Base-by-base conservation (phyloP, 148 eudicot genomes). In the Diospyros lotus region DNA sequence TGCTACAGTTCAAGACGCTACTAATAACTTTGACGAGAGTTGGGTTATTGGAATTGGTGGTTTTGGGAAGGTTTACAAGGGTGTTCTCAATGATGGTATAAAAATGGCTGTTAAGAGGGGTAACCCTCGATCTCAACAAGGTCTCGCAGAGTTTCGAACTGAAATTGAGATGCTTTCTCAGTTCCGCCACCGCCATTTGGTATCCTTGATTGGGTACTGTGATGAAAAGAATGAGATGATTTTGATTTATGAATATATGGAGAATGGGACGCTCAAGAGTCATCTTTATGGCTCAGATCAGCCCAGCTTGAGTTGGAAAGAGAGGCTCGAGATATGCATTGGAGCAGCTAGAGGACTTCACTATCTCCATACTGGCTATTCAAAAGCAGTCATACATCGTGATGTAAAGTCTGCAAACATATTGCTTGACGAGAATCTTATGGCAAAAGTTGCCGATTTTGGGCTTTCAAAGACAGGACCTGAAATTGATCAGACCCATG, bases 361-460 rank as follows among this genome's bases (percentile, higher is more conserved):
- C 78, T 94, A 94, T 75, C 97, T 94, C 71, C 98, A 94, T 81
- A 94, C 98, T 1, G 96, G 93, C 74, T 87, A 88, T 75, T 83
- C 98, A 3, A 91, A 89, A 77, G 95, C 97, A 13, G 89, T 94
- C 4, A 94, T 94, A 54, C 97, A 94, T 75, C 95, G 97, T 1
- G 98, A 94, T 74, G 97, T 94, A 5, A 94, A 94, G 77, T 91
- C 98, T n/a, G 97, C 98, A 39, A 94, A 94, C 73, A 91, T 94
- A 56, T 87, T 94, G 80, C 89, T 94, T 0, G 95, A 94, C 41
- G 91, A 87, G 76, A 90, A 89, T 77, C 80, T 88, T 59, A 82
- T 94, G 92, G 93, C 97, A 1, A 94, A 94, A 81, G 98, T 94
- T 71, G 97, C 97, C 0, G 98, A 94, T 80, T 94, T 94, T 61